These are phyloP conservation scores for Colletotrichum chlorophyti DNA, from an alignment of 2,329 filamentous ascomycete species.

Conservation along the genomic window DNA sequence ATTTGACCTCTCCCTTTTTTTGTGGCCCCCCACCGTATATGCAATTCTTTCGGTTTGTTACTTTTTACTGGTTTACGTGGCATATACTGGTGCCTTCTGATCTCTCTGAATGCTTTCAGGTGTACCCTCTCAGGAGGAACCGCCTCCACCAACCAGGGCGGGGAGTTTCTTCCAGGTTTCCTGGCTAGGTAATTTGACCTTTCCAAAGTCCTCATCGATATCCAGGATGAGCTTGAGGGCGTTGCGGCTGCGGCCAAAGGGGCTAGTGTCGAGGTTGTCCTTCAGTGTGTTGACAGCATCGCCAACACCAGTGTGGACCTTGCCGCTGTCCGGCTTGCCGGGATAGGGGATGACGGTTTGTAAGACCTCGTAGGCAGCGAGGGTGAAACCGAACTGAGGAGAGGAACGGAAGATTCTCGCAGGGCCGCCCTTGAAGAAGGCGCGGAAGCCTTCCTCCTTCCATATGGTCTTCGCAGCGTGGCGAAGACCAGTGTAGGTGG, in stretches of 20 bases:
- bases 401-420: slow-evolving; percentile 94
- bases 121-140: background rate
- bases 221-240: slow-evolving; percentile 96
- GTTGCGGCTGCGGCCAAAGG: slow-evolving; percentile 75
- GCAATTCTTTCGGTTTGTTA: slow-evolving; percentile 1
- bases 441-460: slow-evolving; percentile 90
- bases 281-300: slow-evolving; percentile 70
- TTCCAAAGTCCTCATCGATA: slow-evolving; percentile 91
- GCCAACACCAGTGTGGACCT: slow-evolving; percentile 63
- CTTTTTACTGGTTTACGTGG: background rate
- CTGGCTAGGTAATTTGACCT: slow-evolving; percentile 65
- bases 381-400: slow-evolving; percentile 96
- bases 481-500: slow-evolving; percentile 82
- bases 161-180: slow-evolving; percentile 62
- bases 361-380: slow-evolving; percentile 92
- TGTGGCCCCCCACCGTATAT: slow-evolving; percentile 18
- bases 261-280: slow-evolving; percentile 63
- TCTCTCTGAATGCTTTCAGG: background rate
- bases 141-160: slow-evolving; percentile 35
- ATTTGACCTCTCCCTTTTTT: too few relatives aligned
- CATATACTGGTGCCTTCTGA: background rate
- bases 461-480: slow-evolving; percentile 85
- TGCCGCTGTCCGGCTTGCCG: slow-evolving; percentile 62
- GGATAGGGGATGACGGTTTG: slow-evolving; percentile 83
- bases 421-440: slow-evolving; percentile 98